Evolutionary conservation across 2,329 filamentous ascomycete genomes (phyloP), one percentile per base, ranked within the genome.

Genomic region (Myriosclerotinia duriaeana): DNA sequence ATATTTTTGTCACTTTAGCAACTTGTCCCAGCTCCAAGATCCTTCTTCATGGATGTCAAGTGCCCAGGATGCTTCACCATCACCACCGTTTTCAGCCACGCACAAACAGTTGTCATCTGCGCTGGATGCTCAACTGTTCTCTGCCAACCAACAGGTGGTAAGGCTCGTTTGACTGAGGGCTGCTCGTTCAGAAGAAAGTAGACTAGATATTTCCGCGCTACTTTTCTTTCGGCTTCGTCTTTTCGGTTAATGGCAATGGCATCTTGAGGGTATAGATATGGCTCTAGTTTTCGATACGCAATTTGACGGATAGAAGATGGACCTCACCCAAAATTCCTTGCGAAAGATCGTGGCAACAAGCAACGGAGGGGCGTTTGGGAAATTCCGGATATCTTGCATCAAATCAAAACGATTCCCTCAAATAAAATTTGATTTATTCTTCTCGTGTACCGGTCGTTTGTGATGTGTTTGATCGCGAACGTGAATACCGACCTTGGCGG

Each of bases 41-140:
- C 94, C 76, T 99, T 98, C 91, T 99, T 99, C 92, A 99, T 99
- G 95, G 95, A 99, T 82, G 95, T 99, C 87, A 99, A 99, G 91
- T 99, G 95, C 91, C 95, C 95, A 81, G 95, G 95, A 79, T 99
- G 95, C 92, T 99, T 98, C 90, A 97, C 93, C 83, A 99, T 99
- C 89, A 99, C 95, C 83, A 99, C 95, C 82, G 95, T 99, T 84
- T 99, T 98, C 92, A 98, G 94, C 73, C 95, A 99, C 88, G 95
- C 95, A 83, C 95, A 99, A 88, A 99, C 95, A 81, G 95, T 99
- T 82, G 95, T 99, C 83, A 96, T 98, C 88, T 99, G 95, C 90
- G 93, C 93, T 80, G 95, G 95, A 79, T 99, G 95, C 92, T 97
- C 94, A 78, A 97, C 96, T 78, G 95, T 99, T 76, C 92, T 99